Conservation (phyloP, 139 green algal genomes). For the Chlorella sp. region DNA sequence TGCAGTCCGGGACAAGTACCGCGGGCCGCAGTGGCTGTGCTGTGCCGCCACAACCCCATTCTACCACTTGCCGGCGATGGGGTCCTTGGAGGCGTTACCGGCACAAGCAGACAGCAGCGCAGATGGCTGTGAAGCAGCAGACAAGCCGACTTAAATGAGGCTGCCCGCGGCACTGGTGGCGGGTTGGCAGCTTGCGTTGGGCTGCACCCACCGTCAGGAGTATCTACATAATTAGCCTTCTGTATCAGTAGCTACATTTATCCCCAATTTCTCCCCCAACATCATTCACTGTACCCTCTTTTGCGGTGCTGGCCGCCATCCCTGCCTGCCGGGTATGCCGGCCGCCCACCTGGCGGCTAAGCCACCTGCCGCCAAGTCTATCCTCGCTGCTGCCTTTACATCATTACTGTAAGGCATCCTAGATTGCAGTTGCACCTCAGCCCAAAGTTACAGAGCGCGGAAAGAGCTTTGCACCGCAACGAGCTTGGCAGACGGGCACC, state of each 20-base stretch:
- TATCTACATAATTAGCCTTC: too few species aligned
- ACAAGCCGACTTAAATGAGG: neutral
- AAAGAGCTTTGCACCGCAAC: neutral
- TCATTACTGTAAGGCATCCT: neutral
- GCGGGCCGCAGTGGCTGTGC: neutral
- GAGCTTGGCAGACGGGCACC: neutral
- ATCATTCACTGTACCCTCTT: too few species aligned
- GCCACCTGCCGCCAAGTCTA: neutral
- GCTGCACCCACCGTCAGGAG: too few species aligned
- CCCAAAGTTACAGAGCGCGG: neutral
- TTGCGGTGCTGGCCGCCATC: too few species aligned
- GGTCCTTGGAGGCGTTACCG: neutral
- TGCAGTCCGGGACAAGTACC: conserved; percentile 31
- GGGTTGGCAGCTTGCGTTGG: too few species aligned
- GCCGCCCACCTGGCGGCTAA: neutral
- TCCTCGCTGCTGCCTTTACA: neutral
- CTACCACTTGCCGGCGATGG: neutral
- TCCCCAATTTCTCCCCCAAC: too few species aligned
- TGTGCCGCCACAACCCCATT: neutral
- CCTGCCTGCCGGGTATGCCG: neutral
- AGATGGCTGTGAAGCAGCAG: neutral
- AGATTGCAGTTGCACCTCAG: neutral
- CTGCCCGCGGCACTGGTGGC: too few species aligned
- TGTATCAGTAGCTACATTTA: too few species aligned
- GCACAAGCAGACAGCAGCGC: neutral